Base-by-base conservation (phyloP, 164 flowering plant species). In the Kalanchoe fedtschenkoi region DNA sequence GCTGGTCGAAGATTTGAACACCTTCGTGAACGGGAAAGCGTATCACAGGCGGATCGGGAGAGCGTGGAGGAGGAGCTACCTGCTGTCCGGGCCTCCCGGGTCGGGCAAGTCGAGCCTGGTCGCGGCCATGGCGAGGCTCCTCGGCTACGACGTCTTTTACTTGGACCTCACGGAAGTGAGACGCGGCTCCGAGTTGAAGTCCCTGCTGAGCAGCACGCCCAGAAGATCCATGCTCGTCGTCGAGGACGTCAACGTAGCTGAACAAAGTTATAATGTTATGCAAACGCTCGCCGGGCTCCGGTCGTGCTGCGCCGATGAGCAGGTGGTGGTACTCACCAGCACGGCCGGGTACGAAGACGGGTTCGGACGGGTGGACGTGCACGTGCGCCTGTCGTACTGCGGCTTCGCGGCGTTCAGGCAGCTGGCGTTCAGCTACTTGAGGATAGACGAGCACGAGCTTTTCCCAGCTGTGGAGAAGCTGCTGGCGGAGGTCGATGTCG, bases 331-430 rank as follows among this genome's bases (percentile, higher is more conserved):
- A 0, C 75, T 84, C 76, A 84, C 89, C 5, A 82, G 86, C 86
- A 0, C 58, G 80, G 69, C 65, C 80, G 51, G n/a, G n/a, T n/a
- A n/a, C n/a, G n/a, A n/a, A 78, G 88, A 2, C 83, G n/a, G n/a
- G n/a, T n/a, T 86, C 0, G 88, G 86, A 1, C 70, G 84, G 0
- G 82, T 82, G 89, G 85, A 84, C 72, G 65, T 77, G 79, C 89
- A 84, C 62, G 71, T 84, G 10, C 71, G 80, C 72, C 74, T n/a
- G 82, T 75, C 84, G 16, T 80, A 77, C 35, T 74, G 81, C 62
- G 77, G 79, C 0, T 51, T 29, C 34, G n/a, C 58, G 0, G 81
- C 77, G 0, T 84, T 84, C 67, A 70, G 29, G 66, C 19, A 67
- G 16, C 38, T 81, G 30, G 89, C 83, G 14, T 60, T 71, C 17